Conservation (phyloP, 2,329 filamentous ascomycete genomes). For the Fusarium hostae region DNA sequence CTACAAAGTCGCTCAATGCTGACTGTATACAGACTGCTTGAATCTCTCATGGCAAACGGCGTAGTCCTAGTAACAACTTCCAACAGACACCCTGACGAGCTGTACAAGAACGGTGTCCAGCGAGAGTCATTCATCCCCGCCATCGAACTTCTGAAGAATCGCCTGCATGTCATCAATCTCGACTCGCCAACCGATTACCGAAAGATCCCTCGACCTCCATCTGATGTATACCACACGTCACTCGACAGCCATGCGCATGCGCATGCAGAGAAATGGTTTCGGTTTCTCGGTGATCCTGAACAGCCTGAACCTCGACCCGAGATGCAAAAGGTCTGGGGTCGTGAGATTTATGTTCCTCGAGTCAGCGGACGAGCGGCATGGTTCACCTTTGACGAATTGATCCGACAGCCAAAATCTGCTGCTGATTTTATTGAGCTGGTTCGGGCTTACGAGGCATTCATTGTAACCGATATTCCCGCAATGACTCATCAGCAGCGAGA, state of each 20-base stretch:
- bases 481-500: constrained; percentile 92
- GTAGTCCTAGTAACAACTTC: constrained; percentile 96
- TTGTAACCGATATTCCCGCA: constrained; percentile 89
- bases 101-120: constrained; percentile 99
- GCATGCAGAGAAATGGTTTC: constrained; percentile 95
- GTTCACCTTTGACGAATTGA: constrained; percentile 94
- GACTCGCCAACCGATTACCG: constrained; percentile 97
- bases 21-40: constrained; percentile 70
- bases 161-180: constrained; percentile 90
- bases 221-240: constrained; percentile 92
- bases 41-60: constrained; percentile 94
- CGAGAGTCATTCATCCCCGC: constrained; percentile 94
- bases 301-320: constrained; percentile 79
- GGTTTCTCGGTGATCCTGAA: constrained; percentile 87
- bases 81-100: constrained; percentile 93
- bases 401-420: constrained; percentile 87
- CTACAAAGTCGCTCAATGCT: constrained; percentile 7
- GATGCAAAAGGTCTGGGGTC: constrained; percentile 89
- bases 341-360: constrained; percentile 85
- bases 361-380: constrained; percentile 89
- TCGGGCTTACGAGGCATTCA: constrained; percentile 89
- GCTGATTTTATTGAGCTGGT: constrained; percentile 96
- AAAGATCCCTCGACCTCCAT: constrained; percentile 92
- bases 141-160: constrained; percentile 88
- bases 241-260: constrained; percentile 80